Evolutionary conservation across 805 yeast genomes (phyloP).

Genomic region (Zygotorulaspora danielsina): DNA sequence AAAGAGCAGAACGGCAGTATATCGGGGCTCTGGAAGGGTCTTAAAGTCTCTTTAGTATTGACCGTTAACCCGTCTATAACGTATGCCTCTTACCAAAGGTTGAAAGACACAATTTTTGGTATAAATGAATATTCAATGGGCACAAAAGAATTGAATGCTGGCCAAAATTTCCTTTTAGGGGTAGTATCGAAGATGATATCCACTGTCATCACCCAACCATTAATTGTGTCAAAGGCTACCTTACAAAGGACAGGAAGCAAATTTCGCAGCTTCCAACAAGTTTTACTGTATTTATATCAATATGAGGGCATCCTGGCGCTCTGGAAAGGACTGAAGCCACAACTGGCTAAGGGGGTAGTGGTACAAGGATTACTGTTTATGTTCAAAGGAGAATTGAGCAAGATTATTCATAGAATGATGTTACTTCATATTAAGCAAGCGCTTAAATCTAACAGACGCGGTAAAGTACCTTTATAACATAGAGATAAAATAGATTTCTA

Average conservation of each 20-base stretch:
- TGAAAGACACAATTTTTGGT: slow-evolving; percentile 48
- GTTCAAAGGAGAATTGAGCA: slow-evolving; percentile 65
- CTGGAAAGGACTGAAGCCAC: slow-evolving; percentile 80
- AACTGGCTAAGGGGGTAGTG: slow-evolving; percentile 70
- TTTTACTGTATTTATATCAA: slow-evolving; percentile 53
- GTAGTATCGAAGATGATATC: slow-evolving; percentile 79
- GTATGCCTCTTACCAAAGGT: slow-evolving; percentile 71
- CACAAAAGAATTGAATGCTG: slow-evolving; percentile 43
- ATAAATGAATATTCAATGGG: slow-evolving; percentile 29
- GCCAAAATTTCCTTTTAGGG: slow-evolving; percentile 66
- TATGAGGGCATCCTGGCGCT: slow-evolving; percentile 62
- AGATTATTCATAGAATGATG: slow-evolving; percentile 23
- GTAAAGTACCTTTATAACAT: no score
- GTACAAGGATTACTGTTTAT: slow-evolving; percentile 82
- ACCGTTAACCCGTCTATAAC: slow-evolving; percentile 85
- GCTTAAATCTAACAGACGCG: neutral
- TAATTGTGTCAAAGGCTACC: slow-evolving; percentile 79
- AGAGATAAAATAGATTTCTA: no score
- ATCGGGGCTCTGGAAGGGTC: slow-evolving; percentile 76
- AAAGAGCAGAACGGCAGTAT: slow-evolving; percentile 59
- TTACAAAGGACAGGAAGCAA: slow-evolving; percentile 52
- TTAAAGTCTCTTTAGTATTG: slow-evolving; percentile 72
- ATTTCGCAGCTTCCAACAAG: slow-evolving; percentile 58
- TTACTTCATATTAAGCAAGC: slow-evolving; percentile 9
- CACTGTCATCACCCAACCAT: slow-evolving; percentile 75